A percentile compares a stretch with the other conserved stretches of the same genome.
Conservation (phyloP, 352 stramenopile species). For the Globisporangium rhizosaccharum region DNA sequence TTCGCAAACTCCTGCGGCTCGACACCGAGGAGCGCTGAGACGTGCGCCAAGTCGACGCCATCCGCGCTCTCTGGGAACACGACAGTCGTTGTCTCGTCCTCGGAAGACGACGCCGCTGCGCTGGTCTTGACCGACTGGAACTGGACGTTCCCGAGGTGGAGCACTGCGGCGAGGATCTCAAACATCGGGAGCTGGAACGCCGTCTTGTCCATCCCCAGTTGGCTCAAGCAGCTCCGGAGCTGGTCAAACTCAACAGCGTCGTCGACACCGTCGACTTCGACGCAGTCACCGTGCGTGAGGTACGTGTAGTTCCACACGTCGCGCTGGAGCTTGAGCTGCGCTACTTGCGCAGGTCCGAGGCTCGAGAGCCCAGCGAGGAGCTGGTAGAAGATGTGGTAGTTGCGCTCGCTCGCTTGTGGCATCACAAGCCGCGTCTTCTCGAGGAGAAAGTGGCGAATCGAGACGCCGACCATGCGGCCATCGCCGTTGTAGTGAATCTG, state of each 20-base stretch:
- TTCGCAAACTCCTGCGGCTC: conserved; percentile 54
- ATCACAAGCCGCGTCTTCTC: conserved; percentile 77
- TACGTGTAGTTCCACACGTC: conserved; percentile 74
- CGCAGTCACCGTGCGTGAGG: conserved; percentile 64
- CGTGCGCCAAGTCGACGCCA: conserved; percentile 52
- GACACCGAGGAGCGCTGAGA: conserved; percentile 53
- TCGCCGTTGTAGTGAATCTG: conserved; percentile 79
- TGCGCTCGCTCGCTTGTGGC: conserved; percentile 65
- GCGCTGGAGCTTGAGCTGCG: conserved; percentile 23
- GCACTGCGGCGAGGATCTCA: conserved; percentile 59
- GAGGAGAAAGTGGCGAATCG: conserved; percentile 74
- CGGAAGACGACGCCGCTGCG: not conserved
- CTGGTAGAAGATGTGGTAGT: conserved; percentile 86
- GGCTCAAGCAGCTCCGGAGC: conserved; percentile 50
- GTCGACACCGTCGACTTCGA: conserved; percentile 71
- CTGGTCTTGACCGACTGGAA: conserved; percentile 32
- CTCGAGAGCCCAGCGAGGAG: conserved; percentile 43
- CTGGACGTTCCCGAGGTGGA: conserved; percentile 66
- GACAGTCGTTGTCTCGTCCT: conserved; percentile 32
- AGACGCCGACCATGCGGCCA: conserved; percentile 67
- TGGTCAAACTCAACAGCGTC: conserved; percentile 69
- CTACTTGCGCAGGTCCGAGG: conserved; percentile 17
- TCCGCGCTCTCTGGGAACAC: conserved; percentile 47
- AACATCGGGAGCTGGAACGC: conserved; percentile 68
- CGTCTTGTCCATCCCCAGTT: conserved; percentile 61